A percentile compares a stretch with the other conserved stretches of the same genome.
Evolutionary conservation across 2,329 filamentous ascomycete genomes (phyloP).

Genomic region (Hypoxylon sp.): DNA sequence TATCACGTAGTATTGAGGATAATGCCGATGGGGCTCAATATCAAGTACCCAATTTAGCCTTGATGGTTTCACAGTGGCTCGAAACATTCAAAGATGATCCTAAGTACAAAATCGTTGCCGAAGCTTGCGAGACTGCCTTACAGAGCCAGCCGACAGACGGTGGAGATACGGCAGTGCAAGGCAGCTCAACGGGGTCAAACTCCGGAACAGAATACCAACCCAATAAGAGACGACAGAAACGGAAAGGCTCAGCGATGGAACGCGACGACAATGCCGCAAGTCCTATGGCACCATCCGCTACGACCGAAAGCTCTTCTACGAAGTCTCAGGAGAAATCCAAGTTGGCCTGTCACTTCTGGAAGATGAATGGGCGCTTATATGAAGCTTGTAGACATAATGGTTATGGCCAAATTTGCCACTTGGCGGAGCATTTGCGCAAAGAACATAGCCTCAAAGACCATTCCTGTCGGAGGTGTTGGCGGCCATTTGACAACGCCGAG

Average conservation of each 20-base stretch:
- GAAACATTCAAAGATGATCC: not conserved
- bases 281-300: not conserved
- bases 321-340: not conserved
- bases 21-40: too few relatives aligned
- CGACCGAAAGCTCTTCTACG: not conserved
- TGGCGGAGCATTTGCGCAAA: slow-evolving; percentile 11
- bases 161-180: not conserved
- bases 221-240: not conserved
- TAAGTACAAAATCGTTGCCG: not conserved
- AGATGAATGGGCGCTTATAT: slow-evolving; percentile 22
- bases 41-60: too few relatives aligned
- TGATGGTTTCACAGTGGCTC: not conserved
- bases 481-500: slow-evolving; percentile 2
- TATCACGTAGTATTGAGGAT: too few relatives aligned
- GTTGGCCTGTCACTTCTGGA: slow-evolving; percentile 21
- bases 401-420: slow-evolving; percentile 8
- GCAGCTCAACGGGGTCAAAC: not conserved
- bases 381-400: not conserved
- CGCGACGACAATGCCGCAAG: not conserved
- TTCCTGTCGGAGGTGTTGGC: slow-evolving; percentile 13
- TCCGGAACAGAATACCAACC: not conserved
- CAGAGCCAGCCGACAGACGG: not conserved
- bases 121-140: not conserved
- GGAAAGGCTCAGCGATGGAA: not conserved
- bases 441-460: slow-evolving; percentile 1